Evolutionary conservation across 164 flowering plant species (phyloP), one percentile per base, ranked within the genome.

Genomic region (Tetracentron sinense): DNA sequence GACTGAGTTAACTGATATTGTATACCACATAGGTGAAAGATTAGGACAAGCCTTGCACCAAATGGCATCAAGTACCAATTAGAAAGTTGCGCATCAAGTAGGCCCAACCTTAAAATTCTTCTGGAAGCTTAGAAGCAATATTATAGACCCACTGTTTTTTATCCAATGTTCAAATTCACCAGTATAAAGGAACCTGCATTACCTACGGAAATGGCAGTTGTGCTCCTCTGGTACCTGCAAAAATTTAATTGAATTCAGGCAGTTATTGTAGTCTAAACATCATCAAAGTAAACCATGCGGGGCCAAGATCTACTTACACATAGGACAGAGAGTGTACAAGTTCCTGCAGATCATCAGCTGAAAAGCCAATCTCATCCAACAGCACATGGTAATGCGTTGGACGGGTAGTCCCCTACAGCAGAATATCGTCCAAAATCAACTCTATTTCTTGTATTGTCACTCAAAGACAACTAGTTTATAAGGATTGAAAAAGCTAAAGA

Each of bases 121-220:
- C 4, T 33, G 38, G 8, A 33, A 33, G 38, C 8, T 33, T 8
- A 33, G 38, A 8, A 33, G 8, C 38, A 4, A 33, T 10, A 33
- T 10, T 10, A 38, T 1, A 38, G 8, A 38, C 44, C 44, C n/a
- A n/a, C n/a, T n/a, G 14, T 38, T 38, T 4, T 38, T 1, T 16
- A 38, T 8, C 5, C 5, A 16, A 38, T 3, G 1, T 16, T 38
- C 8, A 8, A 38, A 38, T 38, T 12, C 5, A 38, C 8, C 11
- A 4, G 38, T 16, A 16, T 38, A 17, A 47, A 20, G 1, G 16
- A 26, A 11, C n/a, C 3, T 12, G 16, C 64, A 63, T 80, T 75
- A 90, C 97, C 97, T 1, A 90, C 77, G 7, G 97, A 90, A 14
- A 90, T 85, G 10, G 95, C 97, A 17, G 97, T 90, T 0, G 97